Evolutionary conservation across 106 monocot species (phyloP), one percentile per base, ranked within the genome.

Genomic region (Allium sativum): DNA sequence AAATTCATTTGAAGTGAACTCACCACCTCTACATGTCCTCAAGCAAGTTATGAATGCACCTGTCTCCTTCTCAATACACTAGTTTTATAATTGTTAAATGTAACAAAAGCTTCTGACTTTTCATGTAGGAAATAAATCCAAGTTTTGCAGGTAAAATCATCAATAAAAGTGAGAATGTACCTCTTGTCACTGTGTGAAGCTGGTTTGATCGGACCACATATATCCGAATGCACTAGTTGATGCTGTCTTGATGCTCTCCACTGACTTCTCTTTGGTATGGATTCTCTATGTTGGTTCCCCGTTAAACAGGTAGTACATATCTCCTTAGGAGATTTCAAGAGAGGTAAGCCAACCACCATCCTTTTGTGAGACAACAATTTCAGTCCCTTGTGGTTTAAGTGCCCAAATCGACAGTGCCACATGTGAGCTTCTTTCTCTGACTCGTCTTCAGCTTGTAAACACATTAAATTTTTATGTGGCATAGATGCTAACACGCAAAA

Each of bases 61-160:
- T 21, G 10, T 46, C 18, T 65, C 65, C 17, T 65, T 65, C 50
- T 65, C 65, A 51, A 65, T n/a, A n/a, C 52, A 65, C 48, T 20
- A 40, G 18, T 14, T 53, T 65, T 40, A 52, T 5, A 65, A n/a
- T 61, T 46, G 5, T 65, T 65, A 12, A 65, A 65, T 1, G 21
- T 31, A 31, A 2, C 13, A n/a, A 65, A 53, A 7, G 65, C 40
- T 22, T 65, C 65, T 22, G 40, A 65, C 11, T 65, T 65, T 6
- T 65, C 65, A 19, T 22, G 31, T 51, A 53, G 52, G 46, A 65
- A 65, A 65, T 65, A 65, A 52, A 41, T 14, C 48, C 50, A 52
- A 9, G 50, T 53, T 40, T 65, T 65, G 0, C 61, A 3, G n/a
- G 61, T 42, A 18, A 61, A 44, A 10, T 61, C 61, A 61, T 61